Evolutionary conservation across 192 early-diverging fungal genomes (phyloP), one percentile per base, ranked within the genome.

Genomic region (Coemansia sp.): DNA sequence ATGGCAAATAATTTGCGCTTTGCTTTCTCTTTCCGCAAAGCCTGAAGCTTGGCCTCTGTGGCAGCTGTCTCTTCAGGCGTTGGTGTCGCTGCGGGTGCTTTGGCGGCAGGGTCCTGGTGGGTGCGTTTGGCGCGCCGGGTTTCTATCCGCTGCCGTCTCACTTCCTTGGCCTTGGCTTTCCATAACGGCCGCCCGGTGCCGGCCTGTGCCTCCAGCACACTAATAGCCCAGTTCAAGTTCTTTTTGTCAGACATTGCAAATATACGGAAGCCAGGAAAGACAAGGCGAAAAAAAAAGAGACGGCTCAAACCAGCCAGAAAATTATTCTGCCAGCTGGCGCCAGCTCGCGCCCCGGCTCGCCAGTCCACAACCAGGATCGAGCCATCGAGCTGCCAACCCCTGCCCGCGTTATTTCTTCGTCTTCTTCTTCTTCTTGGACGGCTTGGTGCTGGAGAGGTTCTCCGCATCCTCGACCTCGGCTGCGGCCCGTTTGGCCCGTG

Each of bases 221-320:
- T 43, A 19, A 69, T 69, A 28, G 62, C 53, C 50, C 51, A 62
- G 29, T 54, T 62, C 8, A 69, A 12, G 31, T 57, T 69, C 21
- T 55, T 42, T 25, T 43, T 53, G n/a, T 39, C 25, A 23, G 41
- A 28, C 53, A 67, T 54, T 51, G 49, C 12, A 34, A 39, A 17
- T 20, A 17, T 17, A 7, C 8, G 10, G 28, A 9, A 2, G 0
- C 8, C 6, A n/a, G 25, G 4, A 45, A 21, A 19, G n/a, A 28
- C n/a, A 11, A 7, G 9, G 20, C 19, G 30, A 21, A 25, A 22
- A 51, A 35, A 51, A 23, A 32, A 20, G 6, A n/a, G n/a, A n/a
- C n/a, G n/a, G n/a, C n/a, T n/a, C n/a, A n/a, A n/a, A n/a, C n/a
- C n/a, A n/a, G n/a, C n/a, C n/a, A n/a, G n/a, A n/a, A n/a, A n/a